Base-by-base conservation (phyloP, 768 basidiomycete species). In the Gautieria morchelliformis region DNA sequence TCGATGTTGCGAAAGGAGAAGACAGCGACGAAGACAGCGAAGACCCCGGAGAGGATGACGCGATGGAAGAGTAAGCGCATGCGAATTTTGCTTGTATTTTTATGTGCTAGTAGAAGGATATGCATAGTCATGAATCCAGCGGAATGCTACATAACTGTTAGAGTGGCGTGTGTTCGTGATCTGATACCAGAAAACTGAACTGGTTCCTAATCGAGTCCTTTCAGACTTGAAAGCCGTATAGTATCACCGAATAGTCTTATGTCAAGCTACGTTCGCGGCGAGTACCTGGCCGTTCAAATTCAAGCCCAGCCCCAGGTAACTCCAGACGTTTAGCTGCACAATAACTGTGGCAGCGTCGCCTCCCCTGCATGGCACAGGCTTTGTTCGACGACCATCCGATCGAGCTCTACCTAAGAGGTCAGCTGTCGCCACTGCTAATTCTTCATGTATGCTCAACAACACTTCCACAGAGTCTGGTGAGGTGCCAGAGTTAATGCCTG, bases 1-100 rank as follows among this genome's bases (percentile, higher is more conserved):
- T 97, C 60, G 85, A 89, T 24, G 92, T 96, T 53, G 91, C 85
- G 0, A 90, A 95, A 68, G 93, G 93, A 3, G 91, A 92, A 68
- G 89, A 90, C 17, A 88, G 85, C 60, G 90, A 90, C 57, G 87
- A 79, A 12, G 80, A 89, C 20, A 84, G 47, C 45, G 45, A 48
- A 2, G 46, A 50, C 24, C 37, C 46, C 37, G 53, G 41, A 20
- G 53, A 55, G 12, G 51, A 52, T 37, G 46, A 57, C 14, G 56
- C 32, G 15, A 57, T 57, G 56, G 46, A 57, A 20, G 56, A 57
- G 20, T 55, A 45, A 49, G 11, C 35, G 2, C 14, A 37, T 37
- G 35, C 9, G 5, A n/a, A 17, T 19, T 5, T 19, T 44, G 14
- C 14, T n/a, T 44, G 14, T 44, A 44, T 44, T 44, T 44, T 41